Base-by-base conservation (phyloP, 345 rosid species). In the Cardamine resedifolia region DNA sequence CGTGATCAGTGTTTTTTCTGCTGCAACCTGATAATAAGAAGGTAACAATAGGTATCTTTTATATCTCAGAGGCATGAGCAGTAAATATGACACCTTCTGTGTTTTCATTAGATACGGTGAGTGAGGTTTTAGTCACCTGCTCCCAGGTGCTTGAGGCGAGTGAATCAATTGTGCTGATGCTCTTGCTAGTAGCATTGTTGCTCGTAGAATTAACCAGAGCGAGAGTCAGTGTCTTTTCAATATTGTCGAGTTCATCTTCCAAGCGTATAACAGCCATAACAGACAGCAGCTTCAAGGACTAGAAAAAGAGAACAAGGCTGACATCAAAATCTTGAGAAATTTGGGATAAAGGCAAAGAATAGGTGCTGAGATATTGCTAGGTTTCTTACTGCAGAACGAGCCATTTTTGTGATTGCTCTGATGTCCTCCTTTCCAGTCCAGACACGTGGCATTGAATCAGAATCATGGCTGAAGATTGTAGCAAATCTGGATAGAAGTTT, bases 371-470 rank as follows among this genome's bases (percentile, higher is more conserved):
- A 73, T 47, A 49, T 58, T 58, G 64, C 38, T 73, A 69, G 62
- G 52, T 15, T 36, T 24, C 91, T 65, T 90, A 96, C 99, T 3
- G 88, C 86, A 53, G 90, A 86, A 70, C 97, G 95, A 78, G 98
- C 97, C 74, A 82, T 72, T 83, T 87, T 92, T 21, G 97, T 96
- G 65, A 96, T 96, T 36, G 92, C 91, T 75, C 95, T 86, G 81
- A 96, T 88, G 75, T 96, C 98, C 84, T 96, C 99, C 39, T 90
- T 96, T 78, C 99, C 98, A 5, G 90, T 92, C 99, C 99, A 96
- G 69, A 96, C 83, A 47, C 99, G 92, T 11, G 99, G 96, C 95
- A 96, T 90, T 66, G 99, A 96, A 70, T 96, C 99, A 67, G 96
- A 74, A 82, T 92, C 99, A 75, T 86, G 97, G 83, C 94, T 87